A percentile compares a stretch with the other conserved stretches of the same genome.
Conservation (phyloP, 2,329 filamentous ascomycete genomes). For the Apiospora aurea region DNA sequence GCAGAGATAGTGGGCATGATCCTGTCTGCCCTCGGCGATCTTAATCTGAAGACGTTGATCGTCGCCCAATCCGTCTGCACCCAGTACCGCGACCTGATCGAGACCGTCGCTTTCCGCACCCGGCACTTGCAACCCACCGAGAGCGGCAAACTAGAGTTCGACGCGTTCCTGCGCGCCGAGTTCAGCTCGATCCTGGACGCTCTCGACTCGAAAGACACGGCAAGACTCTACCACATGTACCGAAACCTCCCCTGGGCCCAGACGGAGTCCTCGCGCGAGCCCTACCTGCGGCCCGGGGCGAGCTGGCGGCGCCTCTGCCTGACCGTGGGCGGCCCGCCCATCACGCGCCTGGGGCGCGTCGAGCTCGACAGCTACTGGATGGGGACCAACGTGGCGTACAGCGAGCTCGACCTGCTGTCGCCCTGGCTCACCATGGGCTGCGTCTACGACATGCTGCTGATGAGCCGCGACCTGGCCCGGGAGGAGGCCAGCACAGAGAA, state of each 20-base stretch:
- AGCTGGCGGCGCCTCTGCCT: conserved; percentile 4
- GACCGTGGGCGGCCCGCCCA: neutral
- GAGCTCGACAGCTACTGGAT: neutral
- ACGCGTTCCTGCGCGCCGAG: neutral
- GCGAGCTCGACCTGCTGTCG: neutral
- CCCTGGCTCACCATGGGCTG: neutral
- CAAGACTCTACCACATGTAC: too few relatives aligned
- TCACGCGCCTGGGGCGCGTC: neutral
- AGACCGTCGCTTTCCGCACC: neutral
- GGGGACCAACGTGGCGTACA: neutral
- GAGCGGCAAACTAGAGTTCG: neutral
- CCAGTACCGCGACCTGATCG: neutral
- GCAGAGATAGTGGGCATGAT: neutral
- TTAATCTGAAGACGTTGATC: neutral
- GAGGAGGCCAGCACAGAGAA: neutral
- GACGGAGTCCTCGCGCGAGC: neutral
- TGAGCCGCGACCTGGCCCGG: neutral
- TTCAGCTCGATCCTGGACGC: neutral
- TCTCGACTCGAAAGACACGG: too few relatives aligned
- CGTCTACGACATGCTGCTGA: neutral
- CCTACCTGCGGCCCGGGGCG: neutral
- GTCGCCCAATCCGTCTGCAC: neutral
- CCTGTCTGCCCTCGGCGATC: neutral
- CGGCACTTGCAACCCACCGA: neutral
- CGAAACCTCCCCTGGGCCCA: neutral